Evolutionary conservation across 2,329 filamentous ascomycete species (phyloP), one percentile per base, ranked within the genome.

Genomic region (Alternaria ventricosa): DNA sequence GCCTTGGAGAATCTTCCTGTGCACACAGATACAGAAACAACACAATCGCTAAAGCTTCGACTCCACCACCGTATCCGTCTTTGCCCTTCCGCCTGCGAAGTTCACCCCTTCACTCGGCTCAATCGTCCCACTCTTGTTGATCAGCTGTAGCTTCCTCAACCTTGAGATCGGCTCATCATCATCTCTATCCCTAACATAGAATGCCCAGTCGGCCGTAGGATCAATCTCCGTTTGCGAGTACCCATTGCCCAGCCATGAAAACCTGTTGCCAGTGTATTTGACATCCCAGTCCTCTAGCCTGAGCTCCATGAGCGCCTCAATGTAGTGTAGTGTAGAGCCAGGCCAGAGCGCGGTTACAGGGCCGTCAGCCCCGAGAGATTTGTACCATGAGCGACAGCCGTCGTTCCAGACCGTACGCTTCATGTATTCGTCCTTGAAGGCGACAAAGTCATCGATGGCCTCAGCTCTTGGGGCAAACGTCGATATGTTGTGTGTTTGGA

Each of bases 391-490:
- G 23, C 77, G 80, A 65, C 84, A 86, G 1, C 77, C 69, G 54
- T 82, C 82, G 18, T 80, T 71, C 80, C 82, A 86, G 1, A 85
- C 84, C 0, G 83, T 82, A 22, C 71, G 75, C 60, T 79, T 71
- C 79, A 86, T 83, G 72, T 83, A 84, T 10, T 72, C 65, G 60
- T 84, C 81, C 45, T 82, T 82, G 75, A 82, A 80, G 5, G 77
- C 76, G 60, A 84, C 80, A 72, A 88, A 88, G 64, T 87, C 87
- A 11, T 76, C 73, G 8, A 87, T 82, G 3, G 73, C 84, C 18
- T 81, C 80, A 1, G 76, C 70, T 68, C 84, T 85, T 11, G 86
- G 81, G 9, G 80, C 72, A 18, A 76, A 82, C 5, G 80, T 76
- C 6, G 73, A 71, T 58, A 87, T 83, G 71, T 84, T 81, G 70